Evolutionary conservation across 805 yeast species (phyloP), one percentile per base, ranked within the genome.

Genomic region (Metschnikowia kunwiensis): DNA sequence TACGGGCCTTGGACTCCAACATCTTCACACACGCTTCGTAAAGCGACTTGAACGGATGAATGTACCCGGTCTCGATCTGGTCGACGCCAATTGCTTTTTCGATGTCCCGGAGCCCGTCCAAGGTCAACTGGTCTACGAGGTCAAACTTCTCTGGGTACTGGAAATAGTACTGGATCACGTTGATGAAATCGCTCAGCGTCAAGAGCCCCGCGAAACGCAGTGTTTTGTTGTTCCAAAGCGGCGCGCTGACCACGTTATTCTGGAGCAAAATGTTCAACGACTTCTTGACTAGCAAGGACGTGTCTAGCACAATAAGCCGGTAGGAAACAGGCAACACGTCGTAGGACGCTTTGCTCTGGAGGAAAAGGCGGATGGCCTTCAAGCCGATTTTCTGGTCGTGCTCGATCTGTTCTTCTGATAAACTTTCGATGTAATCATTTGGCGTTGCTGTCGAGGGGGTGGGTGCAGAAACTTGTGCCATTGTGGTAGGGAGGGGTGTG

Each of bases 271-370:
- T 89, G 47, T 87, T 88, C 54, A 93, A 70, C 4, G 96, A 85
- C 57, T 91, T 87, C 62, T 91, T 89, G 24, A 93, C 95, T 38
- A 87, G 66, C 31, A 93, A 68, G 5, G 96, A 78, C 1, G 97
- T 89, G 58, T 93, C 99, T 51, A 93, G 77, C 30, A 93, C 97
- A 38, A 93, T 84, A 53, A 93, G 72, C 50, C 97, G 72, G 60
- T 91, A 93, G 14, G 95, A 82, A 23, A 93, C 97, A 2, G 99
- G 98, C 27, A 93, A 71, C 15, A 93, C 98, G 54, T 93, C 99
- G 59, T 93, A 93, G 1, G 97, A 87, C 0, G 96, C 89, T 58
- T 91, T 91, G 32, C 93, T 80, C 54, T 86, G 83, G 27, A 93
- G 67, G 53, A 93, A 93, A 21, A 78, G 66, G 31, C 97, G 70